Base-by-base conservation (phyloP, 2,329 filamentous ascomycete genomes). In the Ophiostoma ulmi region DNA sequence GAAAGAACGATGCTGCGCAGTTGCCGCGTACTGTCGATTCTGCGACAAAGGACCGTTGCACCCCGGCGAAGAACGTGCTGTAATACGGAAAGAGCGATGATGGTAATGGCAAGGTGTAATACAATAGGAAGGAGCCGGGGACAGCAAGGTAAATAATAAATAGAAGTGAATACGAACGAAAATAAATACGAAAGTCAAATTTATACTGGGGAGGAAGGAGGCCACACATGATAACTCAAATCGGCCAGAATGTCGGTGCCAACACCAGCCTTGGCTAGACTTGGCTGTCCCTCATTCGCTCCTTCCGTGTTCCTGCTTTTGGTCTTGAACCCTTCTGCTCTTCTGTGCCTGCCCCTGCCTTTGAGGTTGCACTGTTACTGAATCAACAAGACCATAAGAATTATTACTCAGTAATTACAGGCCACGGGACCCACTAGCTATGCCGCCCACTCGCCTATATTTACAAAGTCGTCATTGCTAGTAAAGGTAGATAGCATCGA, bases 1-100 rank as follows among this genome's bases (percentile, higher is more conserved):
- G 69, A 70, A 66, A 31, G 69, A 70, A 41, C 69, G 11, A 63
- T 36, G 58, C 13, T 31, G 58, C 8, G 58, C 58, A 63, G 58
- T 17, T 58, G 58, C 58, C 58, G 58, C 26, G 58, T 26, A 35
- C 58, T 61, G 22, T 61, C 26, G 22, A 17, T 61, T 61, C 26
- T 63, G 11, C 52, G n/a, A 63, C 58, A 63, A 22, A 63, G 55
- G 17, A 13, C 13, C 58, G 22, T 36, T 63, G 58, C 55, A 35
- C 22, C 17, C 44, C n/a, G 55, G n/a, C 22, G 22, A n/a, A 63
- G 26, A 55, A 63, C 14, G 58, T 35, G 26, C 26, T 11, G 14
- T 35, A 31, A 17, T 35, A 20, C 11, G 52, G 52, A 58, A 58
- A 58, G 52, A 26, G 52, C 52, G 11, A 58, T 26, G n/a, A 22